Evolutionary conservation across 768 basidiomycete species (phyloP).

Genomic region (Leccinellum albellum): DNA sequence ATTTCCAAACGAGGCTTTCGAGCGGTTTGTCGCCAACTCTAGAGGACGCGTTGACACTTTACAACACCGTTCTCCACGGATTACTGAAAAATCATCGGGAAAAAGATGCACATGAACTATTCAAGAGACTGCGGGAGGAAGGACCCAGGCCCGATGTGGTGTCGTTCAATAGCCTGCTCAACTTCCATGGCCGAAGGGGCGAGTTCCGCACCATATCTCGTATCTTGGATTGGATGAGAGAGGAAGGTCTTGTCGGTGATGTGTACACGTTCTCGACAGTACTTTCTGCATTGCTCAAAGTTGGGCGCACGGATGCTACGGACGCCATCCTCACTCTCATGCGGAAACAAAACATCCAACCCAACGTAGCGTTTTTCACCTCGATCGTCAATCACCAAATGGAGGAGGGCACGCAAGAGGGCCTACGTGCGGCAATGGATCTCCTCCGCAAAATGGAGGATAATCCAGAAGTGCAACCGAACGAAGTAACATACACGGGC

Average conservation of each 20-base stretch:
- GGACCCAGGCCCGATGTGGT: slow-evolving; percentile 69
- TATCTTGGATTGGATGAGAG: slow-evolving; percentile 55
- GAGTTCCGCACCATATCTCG: slow-evolving; percentile 61
- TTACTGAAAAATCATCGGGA: slow-evolving; percentile 48
- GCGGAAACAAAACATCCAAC: slow-evolving; percentile 66
- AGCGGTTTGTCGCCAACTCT: slow-evolving; percentile 22
- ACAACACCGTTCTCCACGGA: slow-evolving; percentile 75
- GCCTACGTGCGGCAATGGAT: slow-evolving; percentile 61
- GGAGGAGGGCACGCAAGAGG: slow-evolving; percentile 47
- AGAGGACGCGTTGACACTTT: slow-evolving; percentile 42
- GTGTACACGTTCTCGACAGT: slow-evolving; percentile 86
- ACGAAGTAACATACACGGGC: slow-evolving; percentile 80
- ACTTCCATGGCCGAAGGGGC: slow-evolving; percentile 56
- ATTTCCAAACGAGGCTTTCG: slow-evolving; percentile 38
- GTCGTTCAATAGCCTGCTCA: slow-evolving; percentile 79
- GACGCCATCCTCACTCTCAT: slow-evolving; percentile 66
- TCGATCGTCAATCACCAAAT: slow-evolving; percentile 77
- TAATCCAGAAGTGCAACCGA: slow-evolving; percentile 49
- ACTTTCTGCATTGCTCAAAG: slow-evolving; percentile 70
- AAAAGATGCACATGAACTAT: slow-evolving; percentile 38
- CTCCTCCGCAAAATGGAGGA: slow-evolving; percentile 75
- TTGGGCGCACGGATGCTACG: slow-evolving; percentile 63
- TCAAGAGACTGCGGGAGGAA: slow-evolving; percentile 41
- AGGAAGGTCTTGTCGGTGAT: slow-evolving; percentile 60
- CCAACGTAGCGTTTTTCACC: slow-evolving; percentile 74